Evolutionary conservation across 2,329 filamentous ascomycete genomes (phyloP).

Genomic region (Aspergillus candidus): DNA sequence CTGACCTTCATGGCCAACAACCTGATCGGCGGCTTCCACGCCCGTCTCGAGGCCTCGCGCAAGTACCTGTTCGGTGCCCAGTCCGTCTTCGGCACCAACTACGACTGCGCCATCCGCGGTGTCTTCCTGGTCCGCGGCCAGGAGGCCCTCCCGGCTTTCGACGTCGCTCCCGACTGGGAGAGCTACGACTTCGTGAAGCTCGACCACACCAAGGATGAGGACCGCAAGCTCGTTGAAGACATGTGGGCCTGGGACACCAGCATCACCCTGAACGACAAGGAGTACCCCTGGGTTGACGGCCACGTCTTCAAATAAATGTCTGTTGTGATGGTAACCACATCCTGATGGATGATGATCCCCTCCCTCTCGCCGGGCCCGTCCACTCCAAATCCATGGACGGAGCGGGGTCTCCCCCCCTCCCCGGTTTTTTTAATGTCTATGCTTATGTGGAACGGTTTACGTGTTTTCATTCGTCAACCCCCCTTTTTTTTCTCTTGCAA

Average conservation of each 20-base stretch:
- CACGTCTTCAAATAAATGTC: conserved; percentile 95
- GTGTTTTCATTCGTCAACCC: conserved; percentile 12
- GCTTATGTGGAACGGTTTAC: conserved; percentile 16
- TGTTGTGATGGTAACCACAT: conserved; percentile 11
- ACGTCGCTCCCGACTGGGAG: conserved; percentile 95
- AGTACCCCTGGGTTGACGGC: conserved; percentile 79
- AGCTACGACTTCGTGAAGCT: conserved; percentile 96
- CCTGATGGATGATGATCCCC: conserved; percentile 15
- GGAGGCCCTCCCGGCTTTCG: conserved; percentile 78
- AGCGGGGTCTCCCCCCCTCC: neutral
- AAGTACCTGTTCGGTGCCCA: conserved; percentile 94
- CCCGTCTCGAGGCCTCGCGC: conserved; percentile 91
- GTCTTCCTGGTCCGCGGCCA: conserved; percentile 93
- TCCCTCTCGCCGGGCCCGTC: conserved; percentile 5
- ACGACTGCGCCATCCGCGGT: conserved; percentile 86
- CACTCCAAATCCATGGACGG: too few relatives aligned
- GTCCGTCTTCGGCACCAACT: conserved; percentile 82
- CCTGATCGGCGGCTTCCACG: conserved; percentile 95
- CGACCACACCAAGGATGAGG: conserved; percentile 76
- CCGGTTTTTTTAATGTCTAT: conserved; percentile 9
- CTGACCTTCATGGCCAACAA: conserved; percentile 99
- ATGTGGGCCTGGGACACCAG: conserved; percentile 92
- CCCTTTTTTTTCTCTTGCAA: conserved; percentile 1
- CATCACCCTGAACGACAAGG: conserved; percentile 74
- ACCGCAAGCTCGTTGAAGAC: conserved; percentile 78